A percentile compares a stretch with the other conserved stretches of the same genome.
phyloP scores from a whole-genome alignment of 2,329 filamentous ascomycete species.

The Exophiala sp. region DNA sequence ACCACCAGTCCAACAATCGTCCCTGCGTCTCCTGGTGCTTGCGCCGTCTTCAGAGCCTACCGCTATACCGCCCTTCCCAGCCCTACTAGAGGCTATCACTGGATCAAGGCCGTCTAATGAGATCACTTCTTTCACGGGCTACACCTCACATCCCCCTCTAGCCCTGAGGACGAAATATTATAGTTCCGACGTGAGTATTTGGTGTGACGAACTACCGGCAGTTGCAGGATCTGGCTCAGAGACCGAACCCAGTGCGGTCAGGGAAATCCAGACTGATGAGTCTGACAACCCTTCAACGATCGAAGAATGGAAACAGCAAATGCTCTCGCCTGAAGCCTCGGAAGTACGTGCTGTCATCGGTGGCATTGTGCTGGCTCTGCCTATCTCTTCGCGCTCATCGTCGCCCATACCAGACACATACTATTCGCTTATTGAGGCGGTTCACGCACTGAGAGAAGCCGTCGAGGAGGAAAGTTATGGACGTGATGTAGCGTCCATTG shows the following conservation, averaged over 20 bases:
- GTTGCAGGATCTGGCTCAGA: neutral
- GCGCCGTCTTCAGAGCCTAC: slow-evolving; percentile 14
- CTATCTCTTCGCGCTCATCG: slow-evolving; percentile 17
- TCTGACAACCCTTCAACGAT: slow-evolving; percentile 1
- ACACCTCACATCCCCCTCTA: slow-evolving; percentile 42
- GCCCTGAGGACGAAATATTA: slow-evolving; percentile 42
- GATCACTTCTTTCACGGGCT: slow-evolving; percentile 39
- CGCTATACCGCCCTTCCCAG: slow-evolving; percentile 20
- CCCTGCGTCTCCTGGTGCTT: slow-evolving; percentile 26
- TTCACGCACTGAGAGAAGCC: slow-evolving; percentile 36
- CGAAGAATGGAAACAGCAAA: slow-evolving; percentile 37
- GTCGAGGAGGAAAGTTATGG: slow-evolving; percentile 41
- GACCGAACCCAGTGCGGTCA: too few relatives aligned
- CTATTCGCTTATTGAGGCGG: slow-evolving; percentile 34
- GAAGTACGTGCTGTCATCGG: slow-evolving; percentile 44
- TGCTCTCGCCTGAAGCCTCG: slow-evolving; percentile 38
- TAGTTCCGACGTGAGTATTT: slow-evolving; percentile 40
- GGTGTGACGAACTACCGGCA: slow-evolving; percentile 43
- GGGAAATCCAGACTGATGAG: too few relatives aligned
- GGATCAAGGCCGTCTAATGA: slow-evolving; percentile 19
- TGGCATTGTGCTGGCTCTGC: slow-evolving; percentile 38
- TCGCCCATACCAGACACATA: slow-evolving; percentile 17
- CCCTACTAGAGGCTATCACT: slow-evolving; percentile 25
- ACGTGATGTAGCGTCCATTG: slow-evolving; percentile 19
- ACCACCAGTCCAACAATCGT: slow-evolving; percentile 12